Percentiles rank a stretch among this genome's conserved stretches.
phyloP scores from a whole-genome alignment of 139 green algal genomes.

The Nannochloris sp. region DNA sequence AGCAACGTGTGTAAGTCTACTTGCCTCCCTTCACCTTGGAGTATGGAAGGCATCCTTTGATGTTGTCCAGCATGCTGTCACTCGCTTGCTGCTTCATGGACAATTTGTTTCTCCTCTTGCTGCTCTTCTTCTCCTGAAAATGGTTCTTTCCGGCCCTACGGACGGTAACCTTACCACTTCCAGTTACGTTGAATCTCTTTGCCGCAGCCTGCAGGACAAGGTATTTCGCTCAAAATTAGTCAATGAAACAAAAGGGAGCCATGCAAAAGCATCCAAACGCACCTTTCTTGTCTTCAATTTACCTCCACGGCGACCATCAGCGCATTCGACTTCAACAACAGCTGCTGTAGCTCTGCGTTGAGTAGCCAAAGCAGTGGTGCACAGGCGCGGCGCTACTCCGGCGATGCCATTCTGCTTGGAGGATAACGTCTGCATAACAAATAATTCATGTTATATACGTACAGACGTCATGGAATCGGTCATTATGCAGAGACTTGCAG shows the following conservation, averaged over 20 bases:
- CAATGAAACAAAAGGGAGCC: background rate
- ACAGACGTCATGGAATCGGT: too few species aligned
- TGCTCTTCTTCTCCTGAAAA: conserved; percentile 78
- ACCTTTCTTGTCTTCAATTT: conserved; percentile 71
- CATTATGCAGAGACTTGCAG: too few species aligned
- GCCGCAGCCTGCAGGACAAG: conserved; percentile 34
- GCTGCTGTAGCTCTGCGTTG: too few species aligned
- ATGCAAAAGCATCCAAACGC: conserved; percentile 11
- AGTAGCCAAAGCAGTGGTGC: too few species aligned
- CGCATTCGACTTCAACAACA: conserved; percentile 9
- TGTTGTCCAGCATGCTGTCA: conserved; percentile 19
- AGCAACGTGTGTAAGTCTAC: too few species aligned
- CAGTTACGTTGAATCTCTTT: conserved; percentile 81
- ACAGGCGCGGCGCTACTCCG: conserved; percentile 16
- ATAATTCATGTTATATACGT: too few species aligned
- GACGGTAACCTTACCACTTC: conserved; percentile 65
- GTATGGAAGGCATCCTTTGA: conserved; percentile 28
- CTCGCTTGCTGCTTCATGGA: conserved; percentile 17
- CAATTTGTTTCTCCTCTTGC: conserved; percentile 18
- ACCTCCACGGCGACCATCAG: conserved; percentile 28
- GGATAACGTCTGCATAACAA: too few species aligned
- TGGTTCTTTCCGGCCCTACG: conserved; percentile 80
- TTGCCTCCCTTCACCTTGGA: conserved; percentile 4
- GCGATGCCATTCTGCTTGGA: conserved; percentile 33
- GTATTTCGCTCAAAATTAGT: background rate